Evolutionary conservation across 1,284 basidiomycete genomes (phyloP).

Genomic region (Malassezia equina): DNA sequence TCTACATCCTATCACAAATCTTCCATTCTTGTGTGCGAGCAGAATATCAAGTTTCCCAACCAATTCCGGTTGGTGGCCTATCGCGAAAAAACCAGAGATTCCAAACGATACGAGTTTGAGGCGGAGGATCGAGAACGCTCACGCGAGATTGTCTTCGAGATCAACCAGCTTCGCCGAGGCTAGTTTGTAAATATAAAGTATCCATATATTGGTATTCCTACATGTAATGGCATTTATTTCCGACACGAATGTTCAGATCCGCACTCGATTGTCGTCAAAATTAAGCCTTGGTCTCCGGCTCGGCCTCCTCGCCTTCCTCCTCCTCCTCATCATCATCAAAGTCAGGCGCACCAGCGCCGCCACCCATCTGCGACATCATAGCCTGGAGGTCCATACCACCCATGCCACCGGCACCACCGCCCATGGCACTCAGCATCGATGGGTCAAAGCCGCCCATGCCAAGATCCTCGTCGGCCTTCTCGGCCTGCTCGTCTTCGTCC

Average conservation of each 20-base stretch:
- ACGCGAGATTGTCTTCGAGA: constrained; percentile 45
- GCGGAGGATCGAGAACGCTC: constrained; percentile 62
- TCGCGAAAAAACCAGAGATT: constrained; percentile 57
- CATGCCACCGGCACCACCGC: constrained; percentile 42
- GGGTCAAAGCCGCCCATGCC: constrained; percentile 28
- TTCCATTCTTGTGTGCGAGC: constrained; percentile 69
- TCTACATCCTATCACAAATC: constrained; percentile 87
- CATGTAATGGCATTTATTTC: background rate
- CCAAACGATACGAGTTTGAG: constrained; percentile 93
- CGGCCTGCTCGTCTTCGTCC: constrained; percentile 48
- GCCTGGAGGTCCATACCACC: constrained; percentile 48
- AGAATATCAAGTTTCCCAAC: constrained; percentile 67
- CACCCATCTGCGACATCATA: constrained; percentile 27
- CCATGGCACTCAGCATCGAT: constrained; percentile 9
- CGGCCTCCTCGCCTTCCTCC: constrained; percentile 50
- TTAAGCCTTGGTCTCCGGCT: constrained; percentile 3
- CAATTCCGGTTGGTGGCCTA: constrained; percentile 75
- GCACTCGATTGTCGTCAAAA: background rate
- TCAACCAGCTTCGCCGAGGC: constrained; percentile 17
- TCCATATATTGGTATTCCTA: background rate
- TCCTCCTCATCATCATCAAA: constrained; percentile 33
- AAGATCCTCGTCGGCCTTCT: constrained; percentile 23
- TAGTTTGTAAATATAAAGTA: background rate
- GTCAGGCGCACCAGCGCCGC: constrained; percentile 26
- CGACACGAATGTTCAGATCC: background rate